Base-by-base conservation (phyloP, 75 land plant species). In the Cunninghamia lanceolata region DNA sequence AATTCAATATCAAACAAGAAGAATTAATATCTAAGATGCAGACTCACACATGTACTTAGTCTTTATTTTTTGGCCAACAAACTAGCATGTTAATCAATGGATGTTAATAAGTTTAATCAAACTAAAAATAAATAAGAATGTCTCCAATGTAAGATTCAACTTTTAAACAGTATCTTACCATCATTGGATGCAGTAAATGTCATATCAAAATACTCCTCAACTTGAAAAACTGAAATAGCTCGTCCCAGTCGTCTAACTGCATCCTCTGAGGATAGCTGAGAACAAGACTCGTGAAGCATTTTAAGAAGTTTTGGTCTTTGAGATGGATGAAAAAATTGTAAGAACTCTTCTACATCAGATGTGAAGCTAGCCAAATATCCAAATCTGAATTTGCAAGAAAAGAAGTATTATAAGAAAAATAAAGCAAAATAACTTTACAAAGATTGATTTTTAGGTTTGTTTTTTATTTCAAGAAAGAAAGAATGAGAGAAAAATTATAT, bases 331-430 rank as follows among this genome's bases (percentile, higher is more conserved):
- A 92, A 70, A 54, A 88, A 86, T 17, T 86, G 85, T 75, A 97
- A 74, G 86, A 86, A 94, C 52, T 56, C 47, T 86, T 92, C 89
- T 56, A 96, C 91, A 91, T 98, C 99, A 85, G 96, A 92, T 56
- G 92, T 75, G 66, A 95, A 98, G 85, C 95, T 93, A 52, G 93
- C 88, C 93, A 98, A 84, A 86, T 94, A 96, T 82, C 99, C 94
- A 89, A 97, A 98, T 87, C 99, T 98, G 95, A 16, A 75, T 11
- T 83, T 6, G 39, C 36, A 30, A 46, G 63, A 50, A 85, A 28
- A 59, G 1, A 73, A 32, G 53, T 11, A 13, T 2, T 28, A 28
- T 30, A 70, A 70, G 63, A 0, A 56, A 56, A 56, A 56, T 4
- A 19, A 34, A 34, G 11, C 15, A 73, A 14, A 19, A 10, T 14